Conservation (phyloP, 345 rosid species). For the Moricandia arvensis region DNA sequence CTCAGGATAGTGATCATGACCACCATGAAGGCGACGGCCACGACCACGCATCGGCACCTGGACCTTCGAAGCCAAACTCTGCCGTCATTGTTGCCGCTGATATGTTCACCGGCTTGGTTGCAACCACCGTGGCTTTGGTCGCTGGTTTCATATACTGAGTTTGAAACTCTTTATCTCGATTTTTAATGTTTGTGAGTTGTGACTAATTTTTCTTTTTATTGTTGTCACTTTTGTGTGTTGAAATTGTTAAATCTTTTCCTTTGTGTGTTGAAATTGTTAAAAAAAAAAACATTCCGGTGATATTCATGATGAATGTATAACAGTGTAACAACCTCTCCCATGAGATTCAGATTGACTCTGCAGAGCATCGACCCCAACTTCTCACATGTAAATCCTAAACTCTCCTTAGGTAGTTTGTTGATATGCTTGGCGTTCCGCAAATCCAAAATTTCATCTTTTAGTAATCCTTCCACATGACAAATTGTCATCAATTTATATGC, state of each 20-base stretch:
- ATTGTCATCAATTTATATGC: too few relatives aligned
- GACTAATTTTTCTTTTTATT: not conserved
- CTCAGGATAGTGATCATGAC: not conserved
- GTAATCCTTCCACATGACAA: too few relatives aligned
- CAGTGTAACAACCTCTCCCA: too few relatives aligned
- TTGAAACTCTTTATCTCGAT: not conserved
- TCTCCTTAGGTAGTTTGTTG: too few relatives aligned
- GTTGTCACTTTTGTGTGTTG: not conserved
- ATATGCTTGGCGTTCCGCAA: too few relatives aligned
- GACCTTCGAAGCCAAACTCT: conserved; percentile 3
- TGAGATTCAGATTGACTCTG: too few relatives aligned
- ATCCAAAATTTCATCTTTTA: too few relatives aligned
- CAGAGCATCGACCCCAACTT: too few relatives aligned
- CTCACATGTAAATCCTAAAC: too few relatives aligned
- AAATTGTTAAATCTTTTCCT: not conserved
- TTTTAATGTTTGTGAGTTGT: not conserved
- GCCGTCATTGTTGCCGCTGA: conserved; percentile 1
- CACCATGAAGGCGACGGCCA: conserved; percentile 15
- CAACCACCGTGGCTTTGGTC: conserved; percentile 13
- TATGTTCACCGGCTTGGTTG: conserved; percentile 17
- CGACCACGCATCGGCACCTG: conserved; percentile 14
- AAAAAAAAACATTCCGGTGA: not conserved
- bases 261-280: not conserved
- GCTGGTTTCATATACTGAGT: conserved; percentile 22
- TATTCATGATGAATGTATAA: not conserved